A percentile compares a stretch with the other conserved stretches of the same genome.
These are phyloP conservation scores for Raffaelea ambrosiae DNA, from an alignment of 2,329 filamentous ascomycete genomes.

Conservation along the genomic window DNA sequence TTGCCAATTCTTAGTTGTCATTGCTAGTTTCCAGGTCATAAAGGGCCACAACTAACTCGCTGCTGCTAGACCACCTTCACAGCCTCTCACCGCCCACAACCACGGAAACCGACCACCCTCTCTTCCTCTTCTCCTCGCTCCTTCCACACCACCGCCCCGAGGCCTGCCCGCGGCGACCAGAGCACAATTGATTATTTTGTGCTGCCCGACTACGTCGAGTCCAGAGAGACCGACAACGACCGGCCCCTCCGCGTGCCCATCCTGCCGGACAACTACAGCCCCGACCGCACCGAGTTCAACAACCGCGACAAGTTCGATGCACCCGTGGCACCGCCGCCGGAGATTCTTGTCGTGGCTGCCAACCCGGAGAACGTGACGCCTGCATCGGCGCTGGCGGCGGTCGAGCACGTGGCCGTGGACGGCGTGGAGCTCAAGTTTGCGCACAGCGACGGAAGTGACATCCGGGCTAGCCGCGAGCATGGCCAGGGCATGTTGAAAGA, in stretches of 20 bases:
- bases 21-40: too few relatives aligned
- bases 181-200: constrained; percentile 43
- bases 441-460: constrained; percentile 24
- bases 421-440: constrained; percentile 46
- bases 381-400: constrained; percentile 41
- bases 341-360: constrained; percentile 48
- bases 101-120: constrained; percentile 37
- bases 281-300: constrained; percentile 30
- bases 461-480: constrained; percentile 12
- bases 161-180: constrained; percentile 21
- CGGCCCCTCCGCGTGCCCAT: constrained; percentile 46
- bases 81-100: constrained; percentile 38
- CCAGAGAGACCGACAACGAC: too few relatives aligned
- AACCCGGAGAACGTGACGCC: constrained; percentile 45
- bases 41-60: too few relatives aligned
- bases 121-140: constrained; percentile 42
- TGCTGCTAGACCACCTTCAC: constrained; percentile 26
- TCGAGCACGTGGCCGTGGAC: constrained; percentile 51
- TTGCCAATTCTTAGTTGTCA: too few relatives aligned
- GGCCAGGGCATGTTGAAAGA: constrained; percentile 41
- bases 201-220: constrained; percentile 32
- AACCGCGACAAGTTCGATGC: constrained; percentile 34
- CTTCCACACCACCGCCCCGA: constrained; percentile 41
- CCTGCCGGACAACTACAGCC: constrained; percentile 48
- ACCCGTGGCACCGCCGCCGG: constrained; percentile 30